Base-by-base conservation (phyloP, 352 stramenopile species). In the Phytophthora macrochlamydospora region DNA sequence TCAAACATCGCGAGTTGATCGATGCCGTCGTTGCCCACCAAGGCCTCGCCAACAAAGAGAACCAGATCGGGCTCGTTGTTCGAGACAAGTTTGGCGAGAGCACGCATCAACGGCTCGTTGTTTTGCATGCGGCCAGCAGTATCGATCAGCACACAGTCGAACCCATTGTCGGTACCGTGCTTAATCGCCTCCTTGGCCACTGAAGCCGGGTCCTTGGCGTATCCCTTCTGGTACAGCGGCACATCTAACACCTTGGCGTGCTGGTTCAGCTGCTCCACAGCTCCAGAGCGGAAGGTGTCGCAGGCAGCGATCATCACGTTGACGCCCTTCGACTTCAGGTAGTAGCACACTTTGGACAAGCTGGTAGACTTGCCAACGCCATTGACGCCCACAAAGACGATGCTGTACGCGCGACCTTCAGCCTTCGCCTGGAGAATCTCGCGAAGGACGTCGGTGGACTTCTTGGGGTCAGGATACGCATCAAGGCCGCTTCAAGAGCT, bases 101-200 rank as follows among this genome's bases (percentile, higher is more conserved):
- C 97, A 53, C 97, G 95, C 98, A 99, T 99, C 35, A 99, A 83
- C 45, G 96, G 96, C 61, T 99, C 93, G 76, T 99, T 99, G 80
- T 99, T 99, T 82, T 99, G 98, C 97, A 99, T 99, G 13, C 98
- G 86, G 30, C 97, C 98, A 24, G 98, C 97, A 14, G 98, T 99
- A 81, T 99, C 98, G 30, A 99, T 98, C 24, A 99, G 82, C 43
- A 99, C 97, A 32, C 98, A 98, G 78, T 99, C 97, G 74, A 96
- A 98, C 13, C 87, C 89, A 48, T 98, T 93, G 37, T 98, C 81
- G 13, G 83, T 91, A 30, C 94, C 97, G 67, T 99, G 94, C 67
- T 97, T 96, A 60, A 99, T 92, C 42, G 97, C 97, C 37, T 97
- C 94, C 69, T 93, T 94, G 7, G 97, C 97, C 30, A 99, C 97